A percentile compares a stretch with the other conserved stretches of the same genome.
Conservation (phyloP, 2,329 filamentous ascomycete genomes). For the Aspergillus piperis region DNA sequence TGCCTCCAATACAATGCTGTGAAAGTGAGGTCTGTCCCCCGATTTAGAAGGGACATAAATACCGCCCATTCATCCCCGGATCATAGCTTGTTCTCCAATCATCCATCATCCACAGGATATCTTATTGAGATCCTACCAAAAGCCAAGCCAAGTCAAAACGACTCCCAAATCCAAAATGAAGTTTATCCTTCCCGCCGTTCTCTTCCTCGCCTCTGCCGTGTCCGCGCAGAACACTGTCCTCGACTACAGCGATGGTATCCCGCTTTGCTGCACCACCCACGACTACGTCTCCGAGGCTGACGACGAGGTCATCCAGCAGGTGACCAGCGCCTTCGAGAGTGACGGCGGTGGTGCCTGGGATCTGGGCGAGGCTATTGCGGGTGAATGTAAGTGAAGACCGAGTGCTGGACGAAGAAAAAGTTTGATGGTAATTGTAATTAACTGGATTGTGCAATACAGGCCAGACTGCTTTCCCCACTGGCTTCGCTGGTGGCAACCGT, state of each 20-base stretch:
- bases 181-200: not conserved
- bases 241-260: conserved; percentile 7
- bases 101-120: too few relatives aligned
- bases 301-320: conserved; percentile 1
- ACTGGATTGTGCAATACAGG: not conserved
- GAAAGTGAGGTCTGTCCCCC: too few relatives aligned
- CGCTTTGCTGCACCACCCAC: conserved; percentile 2
- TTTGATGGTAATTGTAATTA: too few relatives aligned
- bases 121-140: too few relatives aligned
- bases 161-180: not conserved
- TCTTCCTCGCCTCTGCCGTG: not conserved
- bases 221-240: not conserved
- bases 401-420: too few relatives aligned
- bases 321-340: conserved; percentile 4
- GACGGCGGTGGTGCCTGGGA: conserved; percentile 6
- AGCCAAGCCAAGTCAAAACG: not conserved
- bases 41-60: too few relatives aligned
- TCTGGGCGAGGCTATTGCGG: conserved; percentile 1
- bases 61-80: too few relatives aligned
- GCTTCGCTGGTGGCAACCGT: not conserved
- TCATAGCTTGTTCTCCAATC: too few relatives aligned
- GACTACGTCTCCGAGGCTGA: conserved; percentile 2
- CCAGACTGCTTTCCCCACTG: conserved; percentile 1
- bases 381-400: not conserved
- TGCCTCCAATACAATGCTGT: too few relatives aligned